Evolutionary conservation across 352 stramenopile species (phyloP).

Genomic region (Poterioochromonas sp.): DNA sequence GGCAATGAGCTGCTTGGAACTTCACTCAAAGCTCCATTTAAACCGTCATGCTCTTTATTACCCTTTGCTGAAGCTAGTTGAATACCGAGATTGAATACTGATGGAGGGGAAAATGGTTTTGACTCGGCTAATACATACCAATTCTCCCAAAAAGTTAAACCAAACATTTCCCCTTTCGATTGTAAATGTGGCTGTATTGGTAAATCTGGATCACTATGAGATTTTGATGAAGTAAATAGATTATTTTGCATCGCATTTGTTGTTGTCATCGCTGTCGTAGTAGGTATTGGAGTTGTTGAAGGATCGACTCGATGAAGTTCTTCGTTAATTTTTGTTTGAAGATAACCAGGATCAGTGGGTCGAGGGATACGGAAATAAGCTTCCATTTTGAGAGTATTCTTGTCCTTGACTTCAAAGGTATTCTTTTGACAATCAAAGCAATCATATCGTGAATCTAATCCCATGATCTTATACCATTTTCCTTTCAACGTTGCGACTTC

Average conservation of each 20-base stretch:
- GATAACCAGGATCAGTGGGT: not conserved
- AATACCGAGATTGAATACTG: not conserved
- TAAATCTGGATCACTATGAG: no score
- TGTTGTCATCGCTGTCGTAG: no score
- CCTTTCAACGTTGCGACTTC: not conserved
- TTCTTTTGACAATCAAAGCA: slow-evolving; percentile 13
- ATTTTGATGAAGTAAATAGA: no score
- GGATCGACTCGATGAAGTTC: no score
- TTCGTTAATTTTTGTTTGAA: not conserved
- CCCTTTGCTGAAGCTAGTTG: not conserved
- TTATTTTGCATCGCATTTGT: no score
- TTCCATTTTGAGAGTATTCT: not conserved
- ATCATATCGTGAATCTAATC: slow-evolving; percentile 19
- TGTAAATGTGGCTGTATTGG: not conserved
- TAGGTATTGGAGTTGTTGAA: no score
- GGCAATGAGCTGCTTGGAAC: not conserved
- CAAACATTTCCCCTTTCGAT: slow-evolving; percentile 19
- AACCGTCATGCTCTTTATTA: not conserved
- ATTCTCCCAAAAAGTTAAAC: slow-evolving; percentile 18
- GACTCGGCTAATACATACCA: not conserved
- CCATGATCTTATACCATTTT: slow-evolving; percentile 12
- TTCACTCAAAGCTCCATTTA: not conserved
- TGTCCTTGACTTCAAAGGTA: slow-evolving; percentile 2
- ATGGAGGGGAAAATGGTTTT: not conserved
- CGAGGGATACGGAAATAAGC: not conserved